These are phyloP conservation scores for Cyclocybe cylindracea DNA, from an alignment of 768 basidiomycete genomes.

Conservation along the genomic window DNA sequence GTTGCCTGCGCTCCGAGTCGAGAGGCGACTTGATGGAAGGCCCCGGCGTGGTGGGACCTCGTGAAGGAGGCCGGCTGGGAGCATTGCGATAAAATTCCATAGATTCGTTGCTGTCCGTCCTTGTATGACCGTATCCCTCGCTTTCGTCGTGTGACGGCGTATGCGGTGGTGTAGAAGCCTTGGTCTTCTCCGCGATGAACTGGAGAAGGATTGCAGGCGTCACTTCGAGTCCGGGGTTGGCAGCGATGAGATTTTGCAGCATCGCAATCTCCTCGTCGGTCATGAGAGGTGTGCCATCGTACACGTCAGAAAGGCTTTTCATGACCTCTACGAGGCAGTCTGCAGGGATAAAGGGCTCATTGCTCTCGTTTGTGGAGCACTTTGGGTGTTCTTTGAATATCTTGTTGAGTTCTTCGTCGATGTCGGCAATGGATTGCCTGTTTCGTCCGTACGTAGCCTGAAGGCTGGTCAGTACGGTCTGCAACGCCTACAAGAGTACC, in stretches of 20 bases:
- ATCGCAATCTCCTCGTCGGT: constrained; percentile 59
- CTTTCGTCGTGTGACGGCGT: constrained; percentile 35
- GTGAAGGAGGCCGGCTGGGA: constrained; percentile 53
- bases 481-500: constrained; percentile 3
- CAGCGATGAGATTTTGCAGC: constrained; percentile 57
- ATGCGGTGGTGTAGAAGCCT: constrained; percentile 37
- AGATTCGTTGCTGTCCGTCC: constrained; percentile 63
- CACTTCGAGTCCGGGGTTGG: constrained; percentile 64
- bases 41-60: constrained; percentile 54
- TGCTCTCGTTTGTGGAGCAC: constrained; percentile 55
- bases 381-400: constrained; percentile 70
- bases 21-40: constrained; percentile 54
- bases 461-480: constrained; percentile 1
- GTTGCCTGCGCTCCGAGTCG: constrained; percentile 68
- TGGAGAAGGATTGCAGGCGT: constrained; percentile 66
- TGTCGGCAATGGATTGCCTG: constrained; percentile 70
- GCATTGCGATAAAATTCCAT: constrained; percentile 34
- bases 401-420: constrained; percentile 66
- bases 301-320: constrained; percentile 58
- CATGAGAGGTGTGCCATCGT: constrained; percentile 65
- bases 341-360: constrained; percentile 68
- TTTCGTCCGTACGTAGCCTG: constrained; percentile 51
- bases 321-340: constrained; percentile 73
- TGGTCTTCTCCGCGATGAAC: constrained; percentile 66
- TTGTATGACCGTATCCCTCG: constrained; percentile 22